These are phyloP conservation scores for Saccharomycopsis olivae DNA, from an alignment of 805 yeast genomes.

Conservation along the genomic window DNA sequence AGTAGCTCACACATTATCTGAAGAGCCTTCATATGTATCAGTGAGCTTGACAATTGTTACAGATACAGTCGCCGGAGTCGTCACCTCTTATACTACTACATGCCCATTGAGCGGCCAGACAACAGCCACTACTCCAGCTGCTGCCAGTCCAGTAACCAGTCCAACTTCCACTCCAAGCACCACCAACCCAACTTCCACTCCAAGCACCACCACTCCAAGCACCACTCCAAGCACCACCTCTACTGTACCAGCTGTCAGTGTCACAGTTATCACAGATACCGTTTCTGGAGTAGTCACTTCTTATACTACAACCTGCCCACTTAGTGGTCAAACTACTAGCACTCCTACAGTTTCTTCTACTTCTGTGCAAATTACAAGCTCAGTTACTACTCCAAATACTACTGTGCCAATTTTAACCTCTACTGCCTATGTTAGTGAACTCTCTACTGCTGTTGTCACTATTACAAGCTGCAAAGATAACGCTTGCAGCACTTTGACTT, in stretches of 20 bases:
- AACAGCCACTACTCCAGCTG: not conserved
- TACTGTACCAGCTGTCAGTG: not conserved
- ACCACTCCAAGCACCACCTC: not conserved
- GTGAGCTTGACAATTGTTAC: slow-evolving; percentile 10
- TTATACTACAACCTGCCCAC: slow-evolving; percentile 17
- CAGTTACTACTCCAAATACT: not conserved
- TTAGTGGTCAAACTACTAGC: slow-evolving; percentile 3
- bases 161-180: no score
- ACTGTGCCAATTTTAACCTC: not conserved
- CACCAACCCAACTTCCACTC: no score
- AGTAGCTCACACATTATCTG: slow-evolving; percentile 1
- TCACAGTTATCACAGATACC: slow-evolving; percentile 11
- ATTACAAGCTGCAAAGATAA: slow-evolving; percentile 22
- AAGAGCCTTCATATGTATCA: not conserved
- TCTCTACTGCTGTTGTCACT: slow-evolving; percentile 23
- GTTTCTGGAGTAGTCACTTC: slow-evolving; percentile 12
- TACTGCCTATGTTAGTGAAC: not conserved
- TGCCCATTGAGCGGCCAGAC: slow-evolving; percentile 15
- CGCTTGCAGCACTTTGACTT: slow-evolving; percentile 21
- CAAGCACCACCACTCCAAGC: not conserved
- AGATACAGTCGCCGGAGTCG: slow-evolving; percentile 9
- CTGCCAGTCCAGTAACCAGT: no score
- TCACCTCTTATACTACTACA: slow-evolving; percentile 12
- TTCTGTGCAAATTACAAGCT: not conserved
- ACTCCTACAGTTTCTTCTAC: slow-evolving; percentile 1